Percentiles rank a stretch among this genome's conserved stretches.
phyloP scores from a whole-genome alignment of 768 basidiomycete species.

The Suillus plorans region DNA sequence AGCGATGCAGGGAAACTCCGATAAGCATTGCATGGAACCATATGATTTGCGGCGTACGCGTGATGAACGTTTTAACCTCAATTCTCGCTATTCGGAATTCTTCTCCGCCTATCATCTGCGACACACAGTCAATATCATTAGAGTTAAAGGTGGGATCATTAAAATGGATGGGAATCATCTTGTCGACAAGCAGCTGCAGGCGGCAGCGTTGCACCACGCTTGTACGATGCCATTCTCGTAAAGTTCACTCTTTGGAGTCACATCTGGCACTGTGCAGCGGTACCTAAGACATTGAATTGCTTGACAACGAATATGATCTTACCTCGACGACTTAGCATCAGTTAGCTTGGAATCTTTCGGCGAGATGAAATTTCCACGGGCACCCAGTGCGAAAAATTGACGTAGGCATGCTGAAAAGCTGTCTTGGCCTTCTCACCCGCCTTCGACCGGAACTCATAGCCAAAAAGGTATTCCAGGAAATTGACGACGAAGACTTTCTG shows the following conservation, averaged over 20 bases:
- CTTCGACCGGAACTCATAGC: neutral
- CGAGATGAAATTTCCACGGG: neutral
- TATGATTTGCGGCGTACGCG: neutral
- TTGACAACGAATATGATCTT: neutral
- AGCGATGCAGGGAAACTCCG: neutral
- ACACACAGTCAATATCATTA: neutral
- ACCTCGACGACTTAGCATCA: neutral
- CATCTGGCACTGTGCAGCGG: neutral
- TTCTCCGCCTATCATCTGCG: slow-evolving; percentile 12
- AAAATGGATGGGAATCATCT: slow-evolving; percentile 17
- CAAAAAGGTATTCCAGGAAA: slow-evolving; percentile 16
- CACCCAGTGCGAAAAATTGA: slow-evolving; percentile 5
- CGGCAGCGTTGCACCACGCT: slow-evolving; percentile 17
- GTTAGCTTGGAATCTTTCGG: neutral
- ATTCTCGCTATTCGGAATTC: neutral
- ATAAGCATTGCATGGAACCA: neutral
- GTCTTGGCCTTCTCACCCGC: slow-evolving; percentile 4
- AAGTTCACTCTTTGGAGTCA: slow-evolving; percentile 2
- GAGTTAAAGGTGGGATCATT: neutral
- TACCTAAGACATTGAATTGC: neutral
- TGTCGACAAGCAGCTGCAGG: slow-evolving; percentile 12
- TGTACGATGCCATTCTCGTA: slow-evolving; percentile 16
- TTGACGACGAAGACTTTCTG: slow-evolving; percentile 12
- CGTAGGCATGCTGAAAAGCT: slow-evolving; percentile 10
- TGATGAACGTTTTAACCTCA: neutral